These are phyloP conservation scores for Berkeleyomyces basicola DNA, from an alignment of 2,329 filamentous ascomycete genomes.

Conservation along the genomic window DNA sequence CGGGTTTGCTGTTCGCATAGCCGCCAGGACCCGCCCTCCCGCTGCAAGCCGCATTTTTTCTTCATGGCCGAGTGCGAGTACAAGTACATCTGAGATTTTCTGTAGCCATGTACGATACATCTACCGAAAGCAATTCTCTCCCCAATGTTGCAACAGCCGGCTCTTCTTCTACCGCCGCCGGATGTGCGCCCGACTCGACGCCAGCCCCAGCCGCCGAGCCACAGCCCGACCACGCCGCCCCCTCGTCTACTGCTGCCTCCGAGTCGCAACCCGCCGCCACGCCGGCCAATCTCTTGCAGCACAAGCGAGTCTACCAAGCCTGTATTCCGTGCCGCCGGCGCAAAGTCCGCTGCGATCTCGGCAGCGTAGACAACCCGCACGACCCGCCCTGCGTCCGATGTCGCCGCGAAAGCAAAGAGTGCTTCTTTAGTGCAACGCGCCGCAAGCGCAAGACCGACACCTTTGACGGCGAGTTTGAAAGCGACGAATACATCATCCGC, in stretches of 20 bases:
- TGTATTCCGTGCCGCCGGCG: conserved; percentile 45
- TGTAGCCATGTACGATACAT: conserved; percentile 4
- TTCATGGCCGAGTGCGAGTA: not conserved
- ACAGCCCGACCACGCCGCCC: not conserved
- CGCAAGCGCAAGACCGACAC: conserved; percentile 72
- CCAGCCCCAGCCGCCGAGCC: not conserved
- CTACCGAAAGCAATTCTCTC: not conserved
- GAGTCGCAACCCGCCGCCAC: conserved; percentile 3
- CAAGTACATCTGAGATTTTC: not conserved
- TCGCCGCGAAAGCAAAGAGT: conserved; percentile 87
- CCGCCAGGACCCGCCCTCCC: not conserved
- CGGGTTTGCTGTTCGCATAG: not conserved
- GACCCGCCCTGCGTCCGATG: conserved; percentile 90
- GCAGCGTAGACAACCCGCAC: conserved; percentile 79
- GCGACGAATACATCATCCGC: conserved; percentile 52
- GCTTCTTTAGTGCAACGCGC: conserved; percentile 87
- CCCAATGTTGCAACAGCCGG: conserved; percentile 12
- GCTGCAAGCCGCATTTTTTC: not conserved
- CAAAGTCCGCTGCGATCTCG: conserved; percentile 46
- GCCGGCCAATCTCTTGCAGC: conserved; percentile 21
- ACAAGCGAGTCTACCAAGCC: conserved; percentile 47
- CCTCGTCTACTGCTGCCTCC: not conserved
- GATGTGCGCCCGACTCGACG: not conserved
- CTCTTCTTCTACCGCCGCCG: not conserved
- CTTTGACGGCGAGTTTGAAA: conserved; percentile 30